These are phyloP conservation scores for Atkinsonella texensis DNA, from an alignment of 2,329 filamentous ascomycete species.

Conservation along the genomic window DNA sequence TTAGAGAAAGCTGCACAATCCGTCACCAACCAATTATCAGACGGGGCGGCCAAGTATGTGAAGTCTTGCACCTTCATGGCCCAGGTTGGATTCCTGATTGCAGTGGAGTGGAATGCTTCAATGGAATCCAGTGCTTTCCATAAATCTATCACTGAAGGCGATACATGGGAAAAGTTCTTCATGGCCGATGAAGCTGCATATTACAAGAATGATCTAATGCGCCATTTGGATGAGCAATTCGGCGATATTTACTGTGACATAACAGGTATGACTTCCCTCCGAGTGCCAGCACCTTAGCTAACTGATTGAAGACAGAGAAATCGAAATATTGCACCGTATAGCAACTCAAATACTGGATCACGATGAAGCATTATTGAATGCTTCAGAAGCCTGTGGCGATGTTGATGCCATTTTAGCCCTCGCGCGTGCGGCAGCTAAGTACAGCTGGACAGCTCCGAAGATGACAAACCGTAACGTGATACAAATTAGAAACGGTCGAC, in stretches of 20 bases:
- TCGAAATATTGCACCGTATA: constrained; percentile 74
- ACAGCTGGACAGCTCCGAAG: constrained; percentile 56
- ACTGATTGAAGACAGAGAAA: constrained; percentile 57
- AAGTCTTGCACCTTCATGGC: constrained; percentile 81
- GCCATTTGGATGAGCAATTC: constrained; percentile 64
- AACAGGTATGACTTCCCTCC: constrained; percentile 44
- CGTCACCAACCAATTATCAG: constrained; percentile 52
- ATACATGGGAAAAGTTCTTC: constrained; percentile 70
- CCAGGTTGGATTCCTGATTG: constrained; percentile 80
- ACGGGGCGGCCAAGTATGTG: constrained; percentile 39
- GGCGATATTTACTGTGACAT: constrained; percentile 82
- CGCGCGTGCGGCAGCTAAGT: constrained; percentile 61
- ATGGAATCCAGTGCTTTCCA: constrained; percentile 50
- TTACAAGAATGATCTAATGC: constrained; percentile 79
- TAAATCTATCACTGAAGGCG: constrained; percentile 42
- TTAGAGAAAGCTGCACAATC: constrained; percentile 54
- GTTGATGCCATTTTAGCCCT: constrained; percentile 78
- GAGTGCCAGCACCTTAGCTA: constrained; percentile 8
- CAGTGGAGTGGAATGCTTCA: constrained; percentile 42
- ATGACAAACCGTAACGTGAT: constrained; percentile 62
- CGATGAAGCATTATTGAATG: constrained; percentile 50
- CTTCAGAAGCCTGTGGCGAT: constrained; percentile 76
- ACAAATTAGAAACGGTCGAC: constrained; percentile 65
- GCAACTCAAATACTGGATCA: constrained; percentile 58
- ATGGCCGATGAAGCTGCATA: constrained; percentile 58